Percentiles rank a stretch among this genome's conserved stretches.
These are phyloP conservation scores for Cyberlindnera maritima DNA, from an alignment of 805 yeast species.

Conservation along the genomic window DNA sequence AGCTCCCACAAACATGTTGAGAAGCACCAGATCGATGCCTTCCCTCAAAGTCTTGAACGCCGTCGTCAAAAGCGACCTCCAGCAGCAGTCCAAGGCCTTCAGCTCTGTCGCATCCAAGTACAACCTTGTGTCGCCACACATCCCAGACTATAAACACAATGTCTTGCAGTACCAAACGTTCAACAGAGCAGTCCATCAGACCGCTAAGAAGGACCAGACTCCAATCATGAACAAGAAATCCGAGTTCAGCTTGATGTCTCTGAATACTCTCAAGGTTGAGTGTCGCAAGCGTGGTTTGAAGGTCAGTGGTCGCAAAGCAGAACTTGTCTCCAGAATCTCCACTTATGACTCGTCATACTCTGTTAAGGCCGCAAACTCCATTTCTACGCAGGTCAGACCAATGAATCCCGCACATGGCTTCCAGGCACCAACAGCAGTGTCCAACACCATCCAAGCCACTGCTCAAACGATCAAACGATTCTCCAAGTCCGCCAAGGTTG, in stretches of 20 bases:
- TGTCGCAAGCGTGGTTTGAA: constrained; percentile 59
- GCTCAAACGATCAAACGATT: constrained; percentile 15
- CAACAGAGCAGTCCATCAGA: constrained; percentile 30
- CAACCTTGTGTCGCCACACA: constrained; percentile 21
- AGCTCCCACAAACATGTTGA: constrained; percentile 19
- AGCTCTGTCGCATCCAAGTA: constrained; percentile 18
- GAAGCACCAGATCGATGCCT: constrained; percentile 30
- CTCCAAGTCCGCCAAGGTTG: constrained; percentile 22
- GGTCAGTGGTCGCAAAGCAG: constrained; percentile 60
- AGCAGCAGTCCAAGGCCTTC: constrained; percentile 12
- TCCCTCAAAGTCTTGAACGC: constrained; percentile 21
- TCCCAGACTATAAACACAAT: constrained; percentile 20
- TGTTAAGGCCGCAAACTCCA: constrained; percentile 7
- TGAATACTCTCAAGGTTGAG: constrained; percentile 54
- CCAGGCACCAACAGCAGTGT: background rate
- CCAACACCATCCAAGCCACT: background rate
- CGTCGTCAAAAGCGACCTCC: constrained; percentile 10
- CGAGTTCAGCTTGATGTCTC: constrained; percentile 40
- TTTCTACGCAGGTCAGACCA: constrained; percentile 18
- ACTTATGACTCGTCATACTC: constrained; percentile 23
- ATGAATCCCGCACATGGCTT: background rate
- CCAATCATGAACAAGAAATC: constrained; percentile 26
- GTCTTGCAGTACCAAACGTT: constrained; percentile 13
- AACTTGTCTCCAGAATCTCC: constrained; percentile 41
- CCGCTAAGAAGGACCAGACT: constrained; percentile 27